These are phyloP conservation scores for Pulveroboletus sp. DNA, from an alignment of 768 basidiomycete genomes.

Conservation along the genomic window DNA sequence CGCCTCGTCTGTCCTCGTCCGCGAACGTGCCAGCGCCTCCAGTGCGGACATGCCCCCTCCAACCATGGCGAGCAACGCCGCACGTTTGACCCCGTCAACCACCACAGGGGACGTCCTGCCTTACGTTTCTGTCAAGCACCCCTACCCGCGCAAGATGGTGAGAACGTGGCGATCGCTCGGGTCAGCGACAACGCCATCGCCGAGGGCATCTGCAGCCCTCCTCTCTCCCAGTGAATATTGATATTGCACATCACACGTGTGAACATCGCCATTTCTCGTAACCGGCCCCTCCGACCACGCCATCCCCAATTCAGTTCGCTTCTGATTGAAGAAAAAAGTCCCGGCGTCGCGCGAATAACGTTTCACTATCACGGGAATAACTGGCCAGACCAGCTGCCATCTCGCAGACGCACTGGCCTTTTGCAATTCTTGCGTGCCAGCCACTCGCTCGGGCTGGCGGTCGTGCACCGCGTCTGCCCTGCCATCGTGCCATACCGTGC, in stretches of 20 bases:
- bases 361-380: too few relatives aligned
- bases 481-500: constrained; percentile 1
- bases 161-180: neutral
- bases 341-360: too few relatives aligned
- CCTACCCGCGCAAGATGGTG: neutral
- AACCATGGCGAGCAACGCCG: neutral
- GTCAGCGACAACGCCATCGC: neutral
- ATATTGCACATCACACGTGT: neutral
- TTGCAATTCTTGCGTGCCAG: neutral
- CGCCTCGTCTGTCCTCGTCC: too few relatives aligned
- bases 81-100: neutral
- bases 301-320: too few relatives aligned
- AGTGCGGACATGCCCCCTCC: too few relatives aligned
- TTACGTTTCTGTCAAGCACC: neutral
- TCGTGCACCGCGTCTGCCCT: neutral
- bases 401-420: neutral
- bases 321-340: too few relatives aligned
- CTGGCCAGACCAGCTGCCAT: too few relatives aligned
- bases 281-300: neutral
- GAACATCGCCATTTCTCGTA: neutral
- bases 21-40: too few relatives aligned
- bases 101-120: neutral
- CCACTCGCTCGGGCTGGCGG: neutral
- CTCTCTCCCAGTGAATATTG: neutral
- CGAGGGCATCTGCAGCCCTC: neutral